phyloP scores from a whole-genome alignment of 2,329 filamentous ascomycete genomes.

The Sporothrix pallida region DNA sequence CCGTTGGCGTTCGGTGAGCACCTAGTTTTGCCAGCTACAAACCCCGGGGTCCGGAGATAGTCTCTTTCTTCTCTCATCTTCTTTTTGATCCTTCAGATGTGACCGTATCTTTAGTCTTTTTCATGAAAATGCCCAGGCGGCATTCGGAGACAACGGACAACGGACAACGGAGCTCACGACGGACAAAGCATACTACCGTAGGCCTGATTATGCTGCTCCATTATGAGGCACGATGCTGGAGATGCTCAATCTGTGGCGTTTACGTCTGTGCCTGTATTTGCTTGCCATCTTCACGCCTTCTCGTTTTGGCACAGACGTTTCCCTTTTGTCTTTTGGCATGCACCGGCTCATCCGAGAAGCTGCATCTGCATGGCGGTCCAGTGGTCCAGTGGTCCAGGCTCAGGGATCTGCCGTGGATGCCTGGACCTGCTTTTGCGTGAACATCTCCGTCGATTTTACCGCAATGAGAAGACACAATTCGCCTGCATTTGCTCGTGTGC shows the following conservation, averaged over 20 bases:
- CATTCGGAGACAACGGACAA: constrained; percentile 17
- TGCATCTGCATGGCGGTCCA: not conserved
- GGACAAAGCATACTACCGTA: not conserved
- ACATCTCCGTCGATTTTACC: too few species aligned
- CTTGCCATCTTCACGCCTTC: constrained; percentile 8
- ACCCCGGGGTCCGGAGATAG: constrained; percentile 5
- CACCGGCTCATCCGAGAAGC: not conserved
- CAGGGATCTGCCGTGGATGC: constrained; percentile 4
- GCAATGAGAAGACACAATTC: too few species aligned
- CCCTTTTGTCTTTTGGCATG: constrained; percentile 1
- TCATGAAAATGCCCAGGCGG: not conserved
- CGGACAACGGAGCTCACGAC: not conserved
- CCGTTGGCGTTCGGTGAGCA: not conserved
- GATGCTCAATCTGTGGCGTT: too few species aligned
- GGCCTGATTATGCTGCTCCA: not conserved
- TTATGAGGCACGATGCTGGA: too few species aligned
- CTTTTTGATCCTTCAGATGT: not conserved
- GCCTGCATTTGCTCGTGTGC: too few species aligned
- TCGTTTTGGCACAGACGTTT: not conserved
- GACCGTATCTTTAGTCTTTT: not conserved
- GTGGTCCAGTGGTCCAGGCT: not conserved
- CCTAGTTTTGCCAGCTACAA: not conserved
- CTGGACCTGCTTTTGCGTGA: not conserved
- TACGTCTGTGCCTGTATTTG: too few species aligned
- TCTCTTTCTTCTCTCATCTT: not conserved